phyloP scores from a whole-genome alignment of 2,329 filamentous ascomycete genomes.

The Aspergillus pseudoterreus region DNA sequence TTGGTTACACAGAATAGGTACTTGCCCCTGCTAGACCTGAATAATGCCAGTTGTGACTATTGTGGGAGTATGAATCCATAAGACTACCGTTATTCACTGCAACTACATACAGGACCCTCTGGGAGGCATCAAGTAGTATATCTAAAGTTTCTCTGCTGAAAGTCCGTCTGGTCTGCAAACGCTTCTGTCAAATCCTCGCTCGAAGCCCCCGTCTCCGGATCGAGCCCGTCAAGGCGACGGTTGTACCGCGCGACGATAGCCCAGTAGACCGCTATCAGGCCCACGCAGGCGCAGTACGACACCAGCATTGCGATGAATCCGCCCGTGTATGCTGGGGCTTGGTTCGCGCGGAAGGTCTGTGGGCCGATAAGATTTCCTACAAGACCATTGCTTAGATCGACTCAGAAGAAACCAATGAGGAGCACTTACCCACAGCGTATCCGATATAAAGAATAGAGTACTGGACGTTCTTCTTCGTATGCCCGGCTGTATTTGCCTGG shows the following conservation, averaged over 20 bases:
- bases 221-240: conserved; percentile 4
- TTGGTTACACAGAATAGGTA: too few species aligned
- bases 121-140: conserved; percentile 19
- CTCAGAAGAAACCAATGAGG: too few species aligned
- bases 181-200: conserved; percentile 5
- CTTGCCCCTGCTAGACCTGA: too few species aligned
- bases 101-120: background rate
- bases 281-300: conserved; percentile 32
- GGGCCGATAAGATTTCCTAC: conserved; percentile 41
- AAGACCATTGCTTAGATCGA: background rate
- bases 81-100: too few species aligned
- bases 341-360: conserved; percentile 38
- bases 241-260: conserved; percentile 19
- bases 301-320: conserved; percentile 36
- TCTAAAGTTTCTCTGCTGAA: conserved; percentile 20
- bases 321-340: conserved; percentile 38
- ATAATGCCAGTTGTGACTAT: too few species aligned
- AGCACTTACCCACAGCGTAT: conserved; percentile 27
- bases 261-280: conserved; percentile 31
- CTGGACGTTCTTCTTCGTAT: conserved; percentile 41
- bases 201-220: conserved; percentile 2
- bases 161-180: conserved; percentile 25
- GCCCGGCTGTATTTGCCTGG: conserved; percentile 32
- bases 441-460: conserved; percentile 40
- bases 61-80: too few species aligned